Evolutionary conservation across 179 eudicot species (phyloP), one percentile per base, ranked within the genome.

Genomic region (Vitellaria paradoxa): DNA sequence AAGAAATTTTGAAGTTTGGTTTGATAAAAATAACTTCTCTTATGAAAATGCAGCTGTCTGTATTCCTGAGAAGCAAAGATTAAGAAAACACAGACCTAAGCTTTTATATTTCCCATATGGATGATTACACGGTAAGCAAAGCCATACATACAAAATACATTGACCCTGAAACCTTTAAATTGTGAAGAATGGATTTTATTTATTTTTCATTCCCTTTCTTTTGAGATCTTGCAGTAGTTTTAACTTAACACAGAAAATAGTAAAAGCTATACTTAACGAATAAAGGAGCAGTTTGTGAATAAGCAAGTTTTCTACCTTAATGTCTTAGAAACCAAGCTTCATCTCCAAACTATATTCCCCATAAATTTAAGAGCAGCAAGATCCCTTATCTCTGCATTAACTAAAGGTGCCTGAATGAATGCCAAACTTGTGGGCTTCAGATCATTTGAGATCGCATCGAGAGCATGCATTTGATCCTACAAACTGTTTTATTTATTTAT

Each of bases 371-470:
- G 93, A 53, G 96, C 97, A 50, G 97, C 90, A 73, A 92, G 91
- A 59, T 96, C 96, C 78, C 96, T 88, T 63, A 92, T 91, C 80
- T 92, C 96, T 3, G 88, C 90, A 78, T 92, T 96, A 77, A 92
- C 83, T n/a, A 89, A 68, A 18, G 97, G 96, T 42, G 90, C 89
- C 76, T 89, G 77, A 70, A 88, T 80, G 70, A 86, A 14, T 24
- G 70, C 79, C 90, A 92, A 88, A 72, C 78, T 76, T 12, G 86
- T 76, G 0, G 91, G 86, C 76, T 87, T 91, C 23, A 86, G 76
- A 79, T 92, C 95, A 75, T 68, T 82, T 21, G 72, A 65, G 61
- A 92, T 91, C 82, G 81, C 73, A 47, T 87, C 89, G 26, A 92
- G 89, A 18, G 97, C 95, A 50, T 91, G 93, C 82, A 55, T 81